A percentile compares a stretch with the other conserved stretches of the same genome.
Evolutionary conservation across 768 basidiomycete species (phyloP).

Genomic region (Ramaria sp.): DNA sequence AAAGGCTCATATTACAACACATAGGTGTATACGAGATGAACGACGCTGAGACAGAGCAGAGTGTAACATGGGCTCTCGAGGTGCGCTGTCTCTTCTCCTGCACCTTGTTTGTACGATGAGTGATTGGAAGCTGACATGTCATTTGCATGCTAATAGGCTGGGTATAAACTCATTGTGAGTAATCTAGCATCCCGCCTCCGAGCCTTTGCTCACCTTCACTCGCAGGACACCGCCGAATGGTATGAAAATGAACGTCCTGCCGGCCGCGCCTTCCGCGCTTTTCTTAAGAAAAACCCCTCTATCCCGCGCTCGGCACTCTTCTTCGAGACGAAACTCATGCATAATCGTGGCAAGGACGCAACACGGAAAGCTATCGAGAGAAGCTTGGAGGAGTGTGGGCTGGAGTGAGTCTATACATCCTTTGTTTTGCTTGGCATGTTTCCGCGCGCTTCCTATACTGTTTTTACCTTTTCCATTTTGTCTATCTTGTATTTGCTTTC

Average conservation of each 20-base stretch:
- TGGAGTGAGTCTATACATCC: constrained; percentile 27
- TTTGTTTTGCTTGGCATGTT: too few relatives aligned
- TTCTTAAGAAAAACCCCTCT: constrained; percentile 25
- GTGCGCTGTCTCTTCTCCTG: constrained; percentile 19
- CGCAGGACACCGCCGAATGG: constrained; percentile 39
- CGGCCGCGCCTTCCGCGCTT: constrained; percentile 49
- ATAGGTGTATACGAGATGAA: constrained; percentile 53
- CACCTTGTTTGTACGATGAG: neutral
- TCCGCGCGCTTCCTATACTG: too few relatives aligned
- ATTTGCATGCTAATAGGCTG: constrained; percentile 27
- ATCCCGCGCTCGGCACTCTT: constrained; percentile 51
- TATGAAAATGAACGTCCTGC: constrained; percentile 60
- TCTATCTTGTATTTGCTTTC: too few relatives aligned
- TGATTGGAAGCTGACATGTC: constrained; percentile 1
- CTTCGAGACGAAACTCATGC: constrained; percentile 61
- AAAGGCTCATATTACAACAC: neutral
- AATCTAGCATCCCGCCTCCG: neutral
- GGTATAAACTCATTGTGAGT: constrained; percentile 54
- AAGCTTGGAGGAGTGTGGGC: constrained; percentile 41
- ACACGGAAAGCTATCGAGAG: constrained; percentile 39
- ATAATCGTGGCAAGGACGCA: constrained; percentile 41
- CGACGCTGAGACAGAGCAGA: constrained; percentile 44
- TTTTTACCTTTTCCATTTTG: too few relatives aligned
- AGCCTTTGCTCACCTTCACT: neutral
- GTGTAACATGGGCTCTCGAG: constrained; percentile 53